Evolutionary conservation across 148 eudicot genomes (phyloP), one percentile per base, ranked within the genome.

Genomic region (Beta vulgaris): DNA sequence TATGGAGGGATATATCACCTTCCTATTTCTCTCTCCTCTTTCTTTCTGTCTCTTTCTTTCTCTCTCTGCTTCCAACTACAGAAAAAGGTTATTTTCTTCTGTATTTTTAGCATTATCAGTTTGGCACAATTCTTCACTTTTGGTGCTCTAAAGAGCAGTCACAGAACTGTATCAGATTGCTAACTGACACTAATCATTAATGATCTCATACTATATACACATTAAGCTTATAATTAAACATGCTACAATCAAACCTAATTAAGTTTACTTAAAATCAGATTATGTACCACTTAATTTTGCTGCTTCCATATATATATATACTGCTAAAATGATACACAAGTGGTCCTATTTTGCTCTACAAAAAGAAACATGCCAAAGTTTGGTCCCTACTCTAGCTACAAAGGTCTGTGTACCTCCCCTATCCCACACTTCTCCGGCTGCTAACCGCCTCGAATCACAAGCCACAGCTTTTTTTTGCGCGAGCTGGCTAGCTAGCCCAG

Each of bases 321-420:
- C 76, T 76, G 63, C 43, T 74, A 63, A 29, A 48, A 19, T 23
- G 51, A 51, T 43, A 19, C 64, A 64, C 9, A 26, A 61, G 79
- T 80, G 82, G 82, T 80, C 82, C 82, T 49, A 2, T 69, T 60
- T 44, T 49, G 26, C 69, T 69, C 76, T 75, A 70, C 42, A 69
- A 75, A 80, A 75, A 49, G 42, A 46, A 74, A 62, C 32, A 43
- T 40, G 25, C 51, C 39, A 73, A 48, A 61, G 46, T 18, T 74
- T 80, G 83, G 83, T 80, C 83, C 83, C 70, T 48, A 60, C 58
- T 15, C 82, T 73, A 73, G 34, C 62, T 65, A 65, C 65, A 42
- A 54, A 35, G 54, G 36, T 31, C 59, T 67, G 71, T 36, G 64
- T 68, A 66, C 69, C 55, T 75, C 15, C 10, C 62, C 57, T 54